Evolutionary conservation across 169 alveolate genomes (phyloP), one percentile per base, ranked within the genome.

Genomic region (Sarcocystis neurona): DNA sequence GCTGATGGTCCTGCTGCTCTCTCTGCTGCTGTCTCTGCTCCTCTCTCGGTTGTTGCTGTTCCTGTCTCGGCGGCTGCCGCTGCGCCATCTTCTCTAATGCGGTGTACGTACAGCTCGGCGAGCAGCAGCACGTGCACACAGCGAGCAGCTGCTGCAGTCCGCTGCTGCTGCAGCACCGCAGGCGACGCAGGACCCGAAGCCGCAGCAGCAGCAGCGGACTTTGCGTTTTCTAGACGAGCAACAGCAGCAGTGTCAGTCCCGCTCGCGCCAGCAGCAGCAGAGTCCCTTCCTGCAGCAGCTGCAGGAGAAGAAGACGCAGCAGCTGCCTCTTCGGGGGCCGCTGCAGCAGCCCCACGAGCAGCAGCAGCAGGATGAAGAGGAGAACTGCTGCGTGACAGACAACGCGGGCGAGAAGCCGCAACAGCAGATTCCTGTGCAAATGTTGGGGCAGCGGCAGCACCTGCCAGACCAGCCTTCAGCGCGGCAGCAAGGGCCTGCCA

Each of bases 401-500:
- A n/a, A 20, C 46, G 75, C 10, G 75, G 43, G 10, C 27, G 4
- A 6, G 75, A 63, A n/a, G 75, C 27, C n/a, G n/a, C n/a, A n/a
- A n/a, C n/a, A n/a, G n/a, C n/a, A n/a, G n/a, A n/a, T n/a, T n/a
- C n/a, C n/a, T n/a, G n/a, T n/a, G n/a, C n/a, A n/a, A n/a, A n/a
- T n/a, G n/a, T n/a, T n/a, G n/a, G n/a, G n/a, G n/a, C n/a, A n/a
- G n/a, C n/a, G n/a, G n/a, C n/a, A n/a, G n/a, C 63, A 10, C 63
- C 63, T 20, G n/a, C 63, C 44, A 34, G 47, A 6, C 18, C 23
- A 37, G 32, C 44, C 32, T 72, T 47, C 47, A 72, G 18, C 27
- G 15, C 56, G 53, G n/a, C 34, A 39, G 58, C 89, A 30, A 84
- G 47, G 6, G 89, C 79, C 4, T 39, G 44, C 89, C 89, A 84